phyloP scores from a whole-genome alignment of 2,329 filamentous ascomycete genomes.

The Trichoderma semiorbis region DNA sequence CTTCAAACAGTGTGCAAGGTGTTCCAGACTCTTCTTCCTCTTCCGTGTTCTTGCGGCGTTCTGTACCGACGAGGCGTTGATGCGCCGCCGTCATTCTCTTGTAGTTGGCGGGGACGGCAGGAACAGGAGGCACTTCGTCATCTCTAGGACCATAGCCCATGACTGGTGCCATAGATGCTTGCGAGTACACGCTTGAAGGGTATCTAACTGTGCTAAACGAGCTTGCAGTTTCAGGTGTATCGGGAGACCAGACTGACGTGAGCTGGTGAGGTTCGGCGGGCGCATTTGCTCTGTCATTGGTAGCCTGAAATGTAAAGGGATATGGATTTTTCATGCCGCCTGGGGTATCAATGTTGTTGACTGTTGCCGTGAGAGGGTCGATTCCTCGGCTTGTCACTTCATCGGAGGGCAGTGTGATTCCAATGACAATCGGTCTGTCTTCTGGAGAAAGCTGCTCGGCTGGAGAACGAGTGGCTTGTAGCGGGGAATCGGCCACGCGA shows the following conservation, averaged over 20 bases:
- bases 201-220: conserved; percentile 41
- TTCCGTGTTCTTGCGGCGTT: conserved; percentile 30
- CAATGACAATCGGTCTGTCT: conserved; percentile 70
- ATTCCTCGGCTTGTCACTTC: conserved; percentile 30
- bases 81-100: conserved; percentile 31
- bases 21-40: conserved; percentile 52
- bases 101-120: conserved; percentile 49
- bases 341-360: conserved; percentile 34
- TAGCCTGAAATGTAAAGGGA: background rate
- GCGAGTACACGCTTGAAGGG: conserved; percentile 61
- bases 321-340: conserved; percentile 3
- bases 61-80: conserved; percentile 38
- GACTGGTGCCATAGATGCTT: conserved; percentile 40
- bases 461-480: conserved; percentile 27
- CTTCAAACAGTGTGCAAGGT: conserved; percentile 66
- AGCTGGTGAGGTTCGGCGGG: conserved; percentile 31
- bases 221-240: conserved; percentile 51
- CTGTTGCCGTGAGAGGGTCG: conserved; percentile 49
- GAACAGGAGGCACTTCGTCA: conserved; percentile 55
- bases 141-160: conserved; percentile 16
- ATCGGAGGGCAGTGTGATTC: conserved; percentile 59
- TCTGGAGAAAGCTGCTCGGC: conserved; percentile 59
- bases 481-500: conserved; percentile 29
- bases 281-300: conserved; percentile 18
- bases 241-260: conserved; percentile 59